Conservation (phyloP, 345 rosid genomes). For the Crucihimalaya himalaica region DNA sequence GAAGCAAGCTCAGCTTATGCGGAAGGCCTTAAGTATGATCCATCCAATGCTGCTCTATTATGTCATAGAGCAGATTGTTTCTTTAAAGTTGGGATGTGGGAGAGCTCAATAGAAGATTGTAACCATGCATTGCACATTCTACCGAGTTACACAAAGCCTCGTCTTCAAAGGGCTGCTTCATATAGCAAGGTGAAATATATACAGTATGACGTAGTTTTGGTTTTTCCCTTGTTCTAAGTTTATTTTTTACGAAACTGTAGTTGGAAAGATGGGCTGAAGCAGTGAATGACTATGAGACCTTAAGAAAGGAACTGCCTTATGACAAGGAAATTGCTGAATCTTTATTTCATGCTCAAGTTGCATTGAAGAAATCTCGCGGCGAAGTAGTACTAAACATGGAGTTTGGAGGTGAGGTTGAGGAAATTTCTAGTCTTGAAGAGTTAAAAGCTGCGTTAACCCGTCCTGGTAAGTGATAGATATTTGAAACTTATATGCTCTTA, state of each 20-base stretch:
- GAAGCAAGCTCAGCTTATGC: constrained; percentile 92
- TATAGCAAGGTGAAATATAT: constrained; percentile 63
- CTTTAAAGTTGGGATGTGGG: constrained; percentile 83
- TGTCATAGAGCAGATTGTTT: constrained; percentile 95
- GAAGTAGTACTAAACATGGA: constrained; percentile 90
- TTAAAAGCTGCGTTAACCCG: constrained; percentile 78
- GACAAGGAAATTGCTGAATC: constrained; percentile 85
- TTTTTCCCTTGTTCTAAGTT: constrained; percentile 17
- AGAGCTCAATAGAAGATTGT: constrained; percentile 79
- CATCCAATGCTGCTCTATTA: constrained; percentile 73
- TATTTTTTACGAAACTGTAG: constrained; percentile 43
- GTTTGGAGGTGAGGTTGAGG: constrained; percentile 96
- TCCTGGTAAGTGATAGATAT: constrained; percentile 50
- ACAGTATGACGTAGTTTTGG: constrained; percentile 4
- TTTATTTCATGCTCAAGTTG: constrained; percentile 91
- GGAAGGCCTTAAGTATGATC: constrained; percentile 88
- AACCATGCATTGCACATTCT: constrained; percentile 67
- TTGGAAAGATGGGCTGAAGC: constrained; percentile 90
- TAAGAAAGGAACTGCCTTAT: constrained; percentile 77
- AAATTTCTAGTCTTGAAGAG: constrained; percentile 67
- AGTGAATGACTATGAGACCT: constrained; percentile 79
- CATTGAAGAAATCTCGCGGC: constrained; percentile 88
- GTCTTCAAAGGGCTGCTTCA: constrained; percentile 85
- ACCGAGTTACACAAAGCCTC: constrained; percentile 79
- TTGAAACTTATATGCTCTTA: not conserved